A percentile compares a stretch with the other conserved stretches of the same genome.
phyloP scores from a whole-genome alignment of 441 rosid genomes.

The Capsella rubella region DNA sequence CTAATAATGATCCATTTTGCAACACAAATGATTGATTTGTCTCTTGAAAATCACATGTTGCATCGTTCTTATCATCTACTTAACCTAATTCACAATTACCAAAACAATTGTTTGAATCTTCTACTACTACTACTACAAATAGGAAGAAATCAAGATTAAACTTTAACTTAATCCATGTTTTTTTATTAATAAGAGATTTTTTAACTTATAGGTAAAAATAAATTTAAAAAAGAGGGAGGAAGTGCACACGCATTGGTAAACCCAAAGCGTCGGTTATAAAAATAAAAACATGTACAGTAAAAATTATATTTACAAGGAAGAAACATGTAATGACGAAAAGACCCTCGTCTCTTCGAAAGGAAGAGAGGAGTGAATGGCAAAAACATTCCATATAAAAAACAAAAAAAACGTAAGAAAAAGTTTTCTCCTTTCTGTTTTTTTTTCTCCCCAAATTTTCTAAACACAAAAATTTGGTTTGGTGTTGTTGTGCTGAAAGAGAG shows the following conservation, averaged over 20 bases:
- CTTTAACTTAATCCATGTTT: neutral
- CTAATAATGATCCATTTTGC: neutral
- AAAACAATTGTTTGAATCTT: no score
- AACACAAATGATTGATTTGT: constrained; percentile 3
- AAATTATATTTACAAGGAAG: neutral
- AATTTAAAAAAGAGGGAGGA: neutral
- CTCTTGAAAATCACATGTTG: constrained; percentile 6
- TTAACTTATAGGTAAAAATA: constrained; percentile 17
- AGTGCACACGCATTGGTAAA: neutral
- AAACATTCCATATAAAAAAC: constrained; percentile 40
- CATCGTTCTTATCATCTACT: neutral
- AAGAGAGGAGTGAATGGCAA: constrained; percentile 45
- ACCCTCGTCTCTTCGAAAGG: constrained; percentile 40
- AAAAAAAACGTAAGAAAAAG: constrained; percentile 34
- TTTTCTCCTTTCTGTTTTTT: constrained; percentile 5
- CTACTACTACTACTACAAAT: no score
- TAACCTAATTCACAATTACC: no score
- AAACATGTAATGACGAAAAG: constrained; percentile 38
- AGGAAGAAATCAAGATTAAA: constrained; percentile 8
- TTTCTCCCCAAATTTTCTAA: neutral
- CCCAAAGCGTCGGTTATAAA: constrained; percentile 30
- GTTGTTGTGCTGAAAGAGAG: no score
- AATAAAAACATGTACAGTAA: no score
- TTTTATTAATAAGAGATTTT: constrained; percentile 15
- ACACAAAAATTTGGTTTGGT: neutral